Evolutionary conservation across 257 asterid genomes (phyloP).

Genomic region (Nicotiana obtusifolia): DNA sequence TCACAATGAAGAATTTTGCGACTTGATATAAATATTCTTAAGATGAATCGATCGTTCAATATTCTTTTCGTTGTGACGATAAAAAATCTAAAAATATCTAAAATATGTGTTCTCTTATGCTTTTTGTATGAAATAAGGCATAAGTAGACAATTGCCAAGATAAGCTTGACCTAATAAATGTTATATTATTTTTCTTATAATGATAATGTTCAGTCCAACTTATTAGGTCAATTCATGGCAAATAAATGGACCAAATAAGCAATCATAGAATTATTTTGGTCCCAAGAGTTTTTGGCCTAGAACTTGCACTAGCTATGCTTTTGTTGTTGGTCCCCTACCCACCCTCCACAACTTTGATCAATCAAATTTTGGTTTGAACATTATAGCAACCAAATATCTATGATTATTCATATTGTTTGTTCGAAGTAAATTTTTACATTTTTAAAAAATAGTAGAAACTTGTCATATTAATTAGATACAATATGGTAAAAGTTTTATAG

Average conservation of each 20-base stretch:
- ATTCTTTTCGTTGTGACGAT: no score
- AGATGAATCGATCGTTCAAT: no score
- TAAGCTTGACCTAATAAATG: no score
- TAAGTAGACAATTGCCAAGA: no score
- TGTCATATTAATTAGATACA: neutral
- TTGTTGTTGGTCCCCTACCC: neutral
- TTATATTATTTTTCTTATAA: no score
- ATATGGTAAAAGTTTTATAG: neutral
- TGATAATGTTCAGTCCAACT: no score
- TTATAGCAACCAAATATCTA: neutral
- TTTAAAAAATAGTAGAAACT: no score
- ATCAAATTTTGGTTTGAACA: neutral
- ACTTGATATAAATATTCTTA: no score
- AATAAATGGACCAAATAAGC: neutral
- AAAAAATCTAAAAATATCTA: no score
- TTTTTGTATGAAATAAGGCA: no score
- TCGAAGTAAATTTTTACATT: neutral
- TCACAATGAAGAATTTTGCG: no score
- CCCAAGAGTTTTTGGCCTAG: neutral
- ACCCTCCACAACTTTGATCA: neutral
- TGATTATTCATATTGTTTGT: neutral
- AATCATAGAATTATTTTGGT: neutral
- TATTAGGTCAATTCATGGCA: no score
- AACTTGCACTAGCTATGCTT: neutral
- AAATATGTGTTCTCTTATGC: neutral